Evolutionary conservation across 768 basidiomycete genomes (phyloP).

Genomic region (Lactarius tabidus): DNA sequence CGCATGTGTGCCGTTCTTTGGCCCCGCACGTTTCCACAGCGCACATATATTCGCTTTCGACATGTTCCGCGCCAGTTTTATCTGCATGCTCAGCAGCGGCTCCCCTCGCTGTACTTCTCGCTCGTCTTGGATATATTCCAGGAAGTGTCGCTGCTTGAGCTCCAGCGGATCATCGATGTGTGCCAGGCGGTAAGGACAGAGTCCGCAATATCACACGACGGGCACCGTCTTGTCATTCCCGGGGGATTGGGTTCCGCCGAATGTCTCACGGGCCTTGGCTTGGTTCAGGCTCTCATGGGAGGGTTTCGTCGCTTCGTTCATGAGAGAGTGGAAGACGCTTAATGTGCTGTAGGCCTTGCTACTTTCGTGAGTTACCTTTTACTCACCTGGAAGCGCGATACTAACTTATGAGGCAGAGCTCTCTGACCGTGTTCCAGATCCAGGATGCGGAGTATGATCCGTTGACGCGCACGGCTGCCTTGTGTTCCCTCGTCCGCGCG

Average conservation of each 20-base stretch:
- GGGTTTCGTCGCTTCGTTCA: no score
- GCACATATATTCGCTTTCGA: slow-evolving; percentile 33
- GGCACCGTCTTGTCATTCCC: slow-evolving; percentile 31
- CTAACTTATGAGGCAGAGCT: no score
- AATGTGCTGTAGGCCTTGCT: slow-evolving; percentile 70
- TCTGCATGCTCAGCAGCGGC: slow-evolving; percentile 50
- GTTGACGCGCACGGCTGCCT: slow-evolving; percentile 54
- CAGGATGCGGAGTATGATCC: slow-evolving; percentile 52
- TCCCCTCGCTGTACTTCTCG: no score
- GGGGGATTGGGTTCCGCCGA: slow-evolving; percentile 39
- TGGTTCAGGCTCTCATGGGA: no score
- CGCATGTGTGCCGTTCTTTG: no score
- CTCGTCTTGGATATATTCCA: slow-evolving; percentile 73
- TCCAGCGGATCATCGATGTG: slow-evolving; percentile 37
- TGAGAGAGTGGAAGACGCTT: no score
- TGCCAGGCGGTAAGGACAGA: slow-evolving; percentile 19
- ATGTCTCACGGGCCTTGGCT: no score
- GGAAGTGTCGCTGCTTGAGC: slow-evolving; percentile 74
- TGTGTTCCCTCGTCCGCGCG: slow-evolving; percentile 62
- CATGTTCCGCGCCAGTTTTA: slow-evolving; percentile 44
- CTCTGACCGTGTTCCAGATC: slow-evolving; percentile 67
- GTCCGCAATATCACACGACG: background rate
- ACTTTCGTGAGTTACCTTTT: slow-evolving; percentile 6
- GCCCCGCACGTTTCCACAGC: slow-evolving; percentile 20
- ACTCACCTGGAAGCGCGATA: no score